phyloP scores from a whole-genome alignment of 208 protist genomes.

The Crithidia bombi region DNA sequence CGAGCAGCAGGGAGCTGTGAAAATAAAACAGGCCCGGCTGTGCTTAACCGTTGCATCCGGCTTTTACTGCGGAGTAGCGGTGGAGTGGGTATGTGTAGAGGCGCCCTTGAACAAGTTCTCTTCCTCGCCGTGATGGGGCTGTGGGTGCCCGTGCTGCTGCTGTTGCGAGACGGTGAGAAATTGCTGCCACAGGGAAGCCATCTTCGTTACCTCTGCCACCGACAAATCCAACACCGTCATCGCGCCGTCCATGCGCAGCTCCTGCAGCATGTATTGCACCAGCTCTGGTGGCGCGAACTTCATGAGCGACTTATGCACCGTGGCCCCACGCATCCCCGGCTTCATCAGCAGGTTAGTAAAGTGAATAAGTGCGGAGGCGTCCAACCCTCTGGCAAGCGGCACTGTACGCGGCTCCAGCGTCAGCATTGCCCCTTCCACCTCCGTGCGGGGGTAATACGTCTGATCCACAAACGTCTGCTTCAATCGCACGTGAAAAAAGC shows the following conservation, averaged over 20 bases:
- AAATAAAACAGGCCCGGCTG: too few relatives aligned
- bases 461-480: conserved; percentile 82
- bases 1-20: too few relatives aligned
- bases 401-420: conserved; percentile 75
- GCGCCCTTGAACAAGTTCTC: neutral
- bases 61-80: neutral
- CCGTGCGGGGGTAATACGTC: conserved; percentile 88
- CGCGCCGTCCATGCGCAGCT: conserved; percentile 81
- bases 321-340: conserved; percentile 59
- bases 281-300: conserved; percentile 70
- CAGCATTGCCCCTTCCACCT: conserved; percentile 79
- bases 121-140: neutral
- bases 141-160: conserved; percentile 18
- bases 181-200: conserved; percentile 74
- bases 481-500: conserved; percentile 78
- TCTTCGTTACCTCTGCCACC: conserved; percentile 64
- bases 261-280: conserved; percentile 86
- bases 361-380: conserved; percentile 77
- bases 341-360: conserved; percentile 84
- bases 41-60: too few relatives aligned
- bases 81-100: neutral
- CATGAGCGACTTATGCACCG: conserved; percentile 73
- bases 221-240: conserved; percentile 79
- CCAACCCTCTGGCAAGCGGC: conserved; percentile 52
- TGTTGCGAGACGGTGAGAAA: conserved; percentile 72